phyloP scores from a whole-genome alignment of 148 eudicot species.

The Amaranthus hypochondriacus region DNA sequence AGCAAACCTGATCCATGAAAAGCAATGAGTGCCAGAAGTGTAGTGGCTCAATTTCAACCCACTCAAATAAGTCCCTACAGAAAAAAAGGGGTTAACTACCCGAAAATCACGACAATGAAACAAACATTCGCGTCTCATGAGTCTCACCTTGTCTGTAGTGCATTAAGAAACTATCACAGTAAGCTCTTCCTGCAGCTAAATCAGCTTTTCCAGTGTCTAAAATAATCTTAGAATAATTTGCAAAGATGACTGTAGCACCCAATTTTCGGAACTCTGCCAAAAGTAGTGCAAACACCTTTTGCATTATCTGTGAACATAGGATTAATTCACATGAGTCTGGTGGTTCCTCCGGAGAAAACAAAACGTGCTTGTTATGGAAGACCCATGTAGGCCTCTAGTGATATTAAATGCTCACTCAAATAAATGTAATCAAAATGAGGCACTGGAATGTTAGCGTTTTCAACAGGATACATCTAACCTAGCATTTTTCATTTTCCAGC shows the following conservation, averaged over 20 bases:
- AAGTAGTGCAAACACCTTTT: constrained; percentile 89
- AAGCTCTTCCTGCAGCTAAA: constrained; percentile 79
- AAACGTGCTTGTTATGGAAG: neutral
- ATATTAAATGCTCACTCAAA: neutral
- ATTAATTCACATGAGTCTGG: constrained; percentile 11
- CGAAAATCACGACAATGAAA: constrained; percentile 5
- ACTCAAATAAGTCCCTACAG: constrained; percentile 83
- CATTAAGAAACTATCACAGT: constrained; percentile 81
- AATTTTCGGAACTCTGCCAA: constrained; percentile 90
- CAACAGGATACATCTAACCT: neutral
- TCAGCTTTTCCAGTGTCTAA: constrained; percentile 91
- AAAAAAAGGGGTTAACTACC: constrained; percentile 4
- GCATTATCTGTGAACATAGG: constrained; percentile 66
- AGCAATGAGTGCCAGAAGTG: constrained; percentile 93
- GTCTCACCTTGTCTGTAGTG: constrained; percentile 67
- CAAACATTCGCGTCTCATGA: neutral
- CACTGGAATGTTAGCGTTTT: neutral
- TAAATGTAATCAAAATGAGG: no score
- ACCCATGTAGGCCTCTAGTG: neutral
- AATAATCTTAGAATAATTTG: constrained; percentile 78
- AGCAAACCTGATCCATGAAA: constrained; percentile 96
- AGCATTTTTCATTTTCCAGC: neutral
- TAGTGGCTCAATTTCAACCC: constrained; percentile 88
- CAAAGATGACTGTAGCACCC: constrained; percentile 84
- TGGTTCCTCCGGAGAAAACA: no score